Base-by-base conservation (phyloP, 768 basidiomycete species). In the Tulasnella sp. region DNA sequence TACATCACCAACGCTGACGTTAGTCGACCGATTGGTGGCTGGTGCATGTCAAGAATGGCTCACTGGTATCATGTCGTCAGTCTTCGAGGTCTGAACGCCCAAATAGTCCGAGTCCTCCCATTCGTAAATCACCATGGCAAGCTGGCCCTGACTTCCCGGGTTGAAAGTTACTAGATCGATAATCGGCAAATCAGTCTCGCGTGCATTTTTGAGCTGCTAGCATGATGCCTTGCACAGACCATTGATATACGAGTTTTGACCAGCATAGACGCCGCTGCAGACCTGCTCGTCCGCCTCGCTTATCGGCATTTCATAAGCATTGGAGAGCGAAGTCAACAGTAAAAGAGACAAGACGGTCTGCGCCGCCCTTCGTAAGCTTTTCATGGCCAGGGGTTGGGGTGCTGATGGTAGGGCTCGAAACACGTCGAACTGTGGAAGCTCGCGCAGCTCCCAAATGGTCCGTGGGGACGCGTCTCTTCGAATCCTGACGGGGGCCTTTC, bases 261-360 rank as follows among this genome's bases (percentile, higher is more conserved):
- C 90, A 37, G 89, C 93, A 91, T 93, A 99, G 94, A 99, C 97
- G 75, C 96, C 96, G 79, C 93, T 94, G 85, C 96, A 99, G 83
- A 92, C 91, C 86, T 99, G 95, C 85, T 91, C 91, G 84, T 95
- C 94, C 83, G 89, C 90, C 84, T 92, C 92, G 42, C 88, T 83
- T 48, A 96, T 88, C 29, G 90, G 85, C 70, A 90, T 89, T 78
- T 91, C 87, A 84, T 89, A 93, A 18, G 89, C 90, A 74, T 46
- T 11, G 13, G 69, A 69, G n/a, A 61, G 23, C 29, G 79, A 46
- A 20, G 74, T 40, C 79, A 77, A 29, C 15, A 76, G 74, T 51
- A 79, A 73, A n/a, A 67, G 67, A 29, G 72, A 79, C 74, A 70
- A 72, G 67, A 37, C 40, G 35, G 39, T 46, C 26, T 72, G 39